phyloP scores from a whole-genome alignment of 2,329 filamentous ascomycete species.

The Aquanectria penicillioides region DNA sequence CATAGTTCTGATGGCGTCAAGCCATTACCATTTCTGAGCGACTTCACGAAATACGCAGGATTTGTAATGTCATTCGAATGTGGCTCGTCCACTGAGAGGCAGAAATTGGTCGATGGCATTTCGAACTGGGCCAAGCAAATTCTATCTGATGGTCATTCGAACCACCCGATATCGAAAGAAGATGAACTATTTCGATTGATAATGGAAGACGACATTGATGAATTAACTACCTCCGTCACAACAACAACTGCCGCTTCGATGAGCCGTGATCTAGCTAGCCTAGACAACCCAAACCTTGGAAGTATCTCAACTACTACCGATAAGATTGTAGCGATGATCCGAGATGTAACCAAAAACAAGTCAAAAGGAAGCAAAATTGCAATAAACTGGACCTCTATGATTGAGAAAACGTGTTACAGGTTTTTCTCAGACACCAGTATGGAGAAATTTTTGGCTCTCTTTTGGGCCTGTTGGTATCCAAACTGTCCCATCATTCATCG shows the following conservation, averaged over 20 bases:
- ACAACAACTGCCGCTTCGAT: too few species aligned
- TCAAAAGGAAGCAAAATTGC: neutral
- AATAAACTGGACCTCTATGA: neutral
- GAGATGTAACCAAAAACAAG: neutral
- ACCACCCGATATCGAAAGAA: too few species aligned
- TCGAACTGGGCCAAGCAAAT: too few species aligned
- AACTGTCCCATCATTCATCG: conserved; percentile 2
- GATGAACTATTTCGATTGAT: too few species aligned
- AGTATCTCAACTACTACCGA: neutral
- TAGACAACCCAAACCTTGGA: too few species aligned
- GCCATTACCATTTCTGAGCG: neutral
- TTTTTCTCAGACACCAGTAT: conserved; percentile 4
- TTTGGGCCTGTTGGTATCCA: conserved; percentile 6
- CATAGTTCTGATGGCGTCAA: neutral
- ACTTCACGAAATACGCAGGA: neutral
- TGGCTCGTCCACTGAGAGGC: neutral
- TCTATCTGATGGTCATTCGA: too few species aligned
- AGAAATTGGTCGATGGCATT: neutral
- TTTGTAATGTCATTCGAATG: neutral
- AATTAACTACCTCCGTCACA: too few species aligned
- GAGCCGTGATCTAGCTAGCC: too few species aligned
- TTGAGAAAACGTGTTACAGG: neutral
- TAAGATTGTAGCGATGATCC: neutral
- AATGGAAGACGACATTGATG: too few species aligned
- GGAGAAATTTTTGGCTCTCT: neutral